Evolutionary conservation across 306 rosid genomes (phyloP).

Genomic region (Prinsepia uniflora): DNA sequence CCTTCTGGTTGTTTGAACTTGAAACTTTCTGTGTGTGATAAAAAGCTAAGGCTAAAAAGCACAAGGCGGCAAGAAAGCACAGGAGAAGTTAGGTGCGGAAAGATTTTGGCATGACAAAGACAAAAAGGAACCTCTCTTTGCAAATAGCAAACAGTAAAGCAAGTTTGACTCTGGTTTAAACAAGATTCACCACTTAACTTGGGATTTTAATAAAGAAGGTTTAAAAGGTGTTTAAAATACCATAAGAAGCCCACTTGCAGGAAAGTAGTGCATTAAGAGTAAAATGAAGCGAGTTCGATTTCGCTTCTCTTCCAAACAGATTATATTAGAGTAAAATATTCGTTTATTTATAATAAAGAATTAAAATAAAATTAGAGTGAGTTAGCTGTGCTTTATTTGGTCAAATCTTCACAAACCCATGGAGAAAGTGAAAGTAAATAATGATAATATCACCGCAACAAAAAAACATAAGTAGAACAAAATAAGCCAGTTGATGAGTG

Average conservation of each 20-base stretch:
- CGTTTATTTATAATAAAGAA: neutral
- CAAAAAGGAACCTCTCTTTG: constrained; percentile 18
- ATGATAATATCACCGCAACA: constrained; percentile 3
- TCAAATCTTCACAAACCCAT: constrained; percentile 19
- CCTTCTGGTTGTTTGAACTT: neutral
- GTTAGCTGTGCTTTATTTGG: constrained; percentile 1
- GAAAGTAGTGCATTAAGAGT: neutral
- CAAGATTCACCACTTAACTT: neutral
- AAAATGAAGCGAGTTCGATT: no score
- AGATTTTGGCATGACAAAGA: constrained; percentile 20
- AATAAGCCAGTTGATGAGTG: no score
- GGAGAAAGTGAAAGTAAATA: constrained; percentile 14
- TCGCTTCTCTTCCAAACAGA: no score
- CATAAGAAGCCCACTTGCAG: constrained; percentile 26
- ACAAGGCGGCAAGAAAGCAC: neutral
- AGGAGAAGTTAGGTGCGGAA: neutral
- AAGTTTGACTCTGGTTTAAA: constrained; percentile 26
- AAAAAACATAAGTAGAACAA: no score
- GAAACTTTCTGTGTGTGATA: neutral
- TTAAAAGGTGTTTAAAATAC: neutral
- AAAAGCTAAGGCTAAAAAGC: neutral
- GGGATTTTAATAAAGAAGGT: constrained; percentile 2
- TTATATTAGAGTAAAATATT: neutral
- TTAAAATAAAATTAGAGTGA: constrained; percentile 13
- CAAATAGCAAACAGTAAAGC: neutral